Percentiles rank a stretch among this genome's conserved stretches.
These are phyloP conservation scores for Lachnellula suecica DNA, from an alignment of 2,329 filamentous ascomycete species.

Conservation along the genomic window DNA sequence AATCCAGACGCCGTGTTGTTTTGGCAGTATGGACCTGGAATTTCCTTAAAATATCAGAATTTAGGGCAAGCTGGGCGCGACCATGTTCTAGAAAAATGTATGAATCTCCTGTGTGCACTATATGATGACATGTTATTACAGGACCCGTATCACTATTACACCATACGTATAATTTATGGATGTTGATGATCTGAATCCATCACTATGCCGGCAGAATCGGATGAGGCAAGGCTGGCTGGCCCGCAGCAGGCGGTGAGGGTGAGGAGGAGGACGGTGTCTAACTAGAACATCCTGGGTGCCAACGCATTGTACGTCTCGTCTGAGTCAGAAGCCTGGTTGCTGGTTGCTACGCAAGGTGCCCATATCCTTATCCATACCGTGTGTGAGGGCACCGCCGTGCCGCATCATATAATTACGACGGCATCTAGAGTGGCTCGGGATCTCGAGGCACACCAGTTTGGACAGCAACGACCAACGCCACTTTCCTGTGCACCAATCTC, in stretches of 20 bases:
- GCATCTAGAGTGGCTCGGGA: background rate
- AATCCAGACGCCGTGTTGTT: background rate
- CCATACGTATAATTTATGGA: too few relatives aligned
- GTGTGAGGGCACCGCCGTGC: background rate
- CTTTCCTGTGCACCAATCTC: background rate
- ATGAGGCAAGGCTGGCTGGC: background rate
- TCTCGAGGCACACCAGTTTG: background rate
- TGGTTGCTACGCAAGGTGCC: too few relatives aligned
- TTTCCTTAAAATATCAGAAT: too few relatives aligned
- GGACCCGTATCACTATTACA: too few relatives aligned
- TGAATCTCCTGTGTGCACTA: too few relatives aligned
- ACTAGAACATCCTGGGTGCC: background rate
- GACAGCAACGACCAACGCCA: background rate
- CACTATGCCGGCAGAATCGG: background rate
- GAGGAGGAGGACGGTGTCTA: background rate
- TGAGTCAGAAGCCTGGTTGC: background rate
- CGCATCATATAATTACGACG: background rate
- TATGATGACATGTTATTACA: too few relatives aligned
- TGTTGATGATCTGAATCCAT: too few relatives aligned
- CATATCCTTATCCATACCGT: too few relatives aligned
- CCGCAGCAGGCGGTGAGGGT: background rate
- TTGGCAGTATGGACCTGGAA: too few relatives aligned
- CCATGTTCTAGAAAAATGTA: too few relatives aligned
- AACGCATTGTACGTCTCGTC: background rate
- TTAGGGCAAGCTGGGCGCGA: too few relatives aligned